Evolutionary conservation across 2,329 filamentous ascomycete species (phyloP).

Genomic region (Penicillium expansum): DNA sequence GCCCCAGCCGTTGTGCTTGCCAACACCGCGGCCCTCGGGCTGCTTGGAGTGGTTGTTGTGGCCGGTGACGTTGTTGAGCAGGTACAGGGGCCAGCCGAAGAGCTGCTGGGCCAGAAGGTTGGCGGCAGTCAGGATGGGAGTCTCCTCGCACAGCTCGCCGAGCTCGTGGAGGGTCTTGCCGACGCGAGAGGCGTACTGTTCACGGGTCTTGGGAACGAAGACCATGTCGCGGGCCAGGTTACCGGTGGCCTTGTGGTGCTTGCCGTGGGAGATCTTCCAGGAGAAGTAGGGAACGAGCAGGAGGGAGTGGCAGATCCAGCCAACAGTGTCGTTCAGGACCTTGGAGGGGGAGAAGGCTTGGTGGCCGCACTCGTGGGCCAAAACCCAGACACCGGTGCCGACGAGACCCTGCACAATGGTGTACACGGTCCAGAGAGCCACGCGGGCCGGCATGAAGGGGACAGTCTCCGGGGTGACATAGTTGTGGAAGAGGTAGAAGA

Average conservation of each 20-base stretch:
- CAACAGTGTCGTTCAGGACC: slow-evolving; percentile 83
- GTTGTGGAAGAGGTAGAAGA: slow-evolving; percentile 85
- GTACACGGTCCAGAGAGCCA: slow-evolving; percentile 63
- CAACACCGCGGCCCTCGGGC: slow-evolving; percentile 85
- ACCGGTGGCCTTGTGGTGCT: slow-evolving; percentile 99
- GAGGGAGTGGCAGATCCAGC: slow-evolving; percentile 84
- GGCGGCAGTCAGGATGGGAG: slow-evolving; percentile 74
- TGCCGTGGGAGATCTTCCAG: slow-evolving; percentile 98
- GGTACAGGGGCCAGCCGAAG: slow-evolving; percentile 88
- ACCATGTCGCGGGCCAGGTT: slow-evolving; percentile 99
- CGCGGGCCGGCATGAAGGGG: slow-evolving; percentile 65
- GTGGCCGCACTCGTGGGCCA: slow-evolving; percentile 97
- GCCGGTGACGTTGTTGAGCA: slow-evolving; percentile 87
- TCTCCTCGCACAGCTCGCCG: slow-evolving; percentile 88
- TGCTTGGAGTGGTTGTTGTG: slow-evolving; percentile 93
- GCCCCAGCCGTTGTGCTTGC: slow-evolving; percentile 79
- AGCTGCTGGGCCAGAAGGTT: slow-evolving; percentile 82
- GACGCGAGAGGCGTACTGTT: slow-evolving; percentile 72
- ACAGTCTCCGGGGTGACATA: slow-evolving; percentile 83
- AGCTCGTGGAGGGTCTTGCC: slow-evolving; percentile 78
- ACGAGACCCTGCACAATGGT: slow-evolving; percentile 88
- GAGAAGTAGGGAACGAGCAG: slow-evolving; percentile 96
- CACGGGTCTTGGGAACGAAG: slow-evolving; percentile 88
- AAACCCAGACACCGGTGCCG: slow-evolving; percentile 90
- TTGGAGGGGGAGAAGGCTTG: slow-evolving; percentile 94